Base-by-base conservation (phyloP, 176 grass and related monocot species). In the Aegilops umbellulata region DNA sequence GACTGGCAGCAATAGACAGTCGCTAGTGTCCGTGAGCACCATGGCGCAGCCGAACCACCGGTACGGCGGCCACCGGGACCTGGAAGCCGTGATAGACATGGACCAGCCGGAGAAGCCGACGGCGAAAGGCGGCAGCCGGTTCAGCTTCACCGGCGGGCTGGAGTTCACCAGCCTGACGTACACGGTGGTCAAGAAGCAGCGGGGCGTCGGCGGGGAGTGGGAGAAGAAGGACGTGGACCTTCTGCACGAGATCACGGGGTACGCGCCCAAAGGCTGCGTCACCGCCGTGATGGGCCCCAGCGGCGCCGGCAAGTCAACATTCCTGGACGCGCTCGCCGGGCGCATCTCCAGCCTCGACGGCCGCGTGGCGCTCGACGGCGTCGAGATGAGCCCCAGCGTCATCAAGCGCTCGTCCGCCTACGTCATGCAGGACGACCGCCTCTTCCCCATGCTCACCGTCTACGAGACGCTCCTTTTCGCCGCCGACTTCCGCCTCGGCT, bases 381-480 rank as follows among this genome's bases (percentile, higher is more conserved):
- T 86, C 1, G 82, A 84, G 70, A 87, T 97, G 79, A 90, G 69
- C 62, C 82, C 89, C 82, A 80, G 75, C 72, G 80, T 92, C 39
- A 77, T 97, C 49, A 97, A 92, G 92, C 88, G 81, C 15, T 88
- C 84, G 16, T 97, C 94, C 12, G 83, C 94, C 38, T 97, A 97
- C 76, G 86, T 97, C 86, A 94, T 94, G 94, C 94, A 97, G 82
- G 92, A 97, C 65, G 94, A 97, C 72, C 81, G 90, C 22, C 76
- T 97, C 44, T 97, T 94, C 85, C 92, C 90, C 9, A 97, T 94
- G 94, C 94, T 97, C 67, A 97, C 94, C 31, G 94, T 97, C 20
- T 77, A 87, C 84, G 92, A 97, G 90, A 97, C 92, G 12, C 83
- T 97, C 82, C 87, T 92, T 90, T 94, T 92, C 80, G 88, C 94